These are phyloP conservation scores for Vitis cinerea DNA, from an alignment of 164 flowering plant species.

Conservation along the genomic window DNA sequence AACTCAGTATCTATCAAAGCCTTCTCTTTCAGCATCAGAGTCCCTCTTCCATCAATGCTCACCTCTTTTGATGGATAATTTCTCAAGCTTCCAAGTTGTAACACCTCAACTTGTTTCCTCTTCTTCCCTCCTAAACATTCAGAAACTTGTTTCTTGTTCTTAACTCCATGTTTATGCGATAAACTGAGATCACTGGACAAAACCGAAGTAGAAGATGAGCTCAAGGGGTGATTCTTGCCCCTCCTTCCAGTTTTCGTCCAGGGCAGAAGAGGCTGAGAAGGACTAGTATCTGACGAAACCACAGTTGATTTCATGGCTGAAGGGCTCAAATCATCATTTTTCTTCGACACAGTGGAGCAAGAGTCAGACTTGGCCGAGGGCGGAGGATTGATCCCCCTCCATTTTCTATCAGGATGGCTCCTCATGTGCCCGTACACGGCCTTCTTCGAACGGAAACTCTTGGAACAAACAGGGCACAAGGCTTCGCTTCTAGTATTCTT, in stretches of 20 bases:
- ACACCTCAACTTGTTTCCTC: too few relatives aligned
- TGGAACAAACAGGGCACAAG: too few relatives aligned
- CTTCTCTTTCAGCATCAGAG: too few relatives aligned
- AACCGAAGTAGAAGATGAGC: too few relatives aligned
- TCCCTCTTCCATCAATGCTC: background rate
- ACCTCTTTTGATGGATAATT: too few relatives aligned
- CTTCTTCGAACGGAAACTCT: background rate
- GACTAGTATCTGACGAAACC: background rate
- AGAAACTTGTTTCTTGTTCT: background rate
- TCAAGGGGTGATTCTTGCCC: background rate
- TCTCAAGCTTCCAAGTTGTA: too few relatives aligned
- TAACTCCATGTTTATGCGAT: too few relatives aligned
- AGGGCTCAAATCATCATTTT: background rate
- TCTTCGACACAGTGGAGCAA: background rate
- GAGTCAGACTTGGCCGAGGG: background rate
- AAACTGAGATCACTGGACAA: too few relatives aligned
- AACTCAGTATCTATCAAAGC: too few relatives aligned
- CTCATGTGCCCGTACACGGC: conserved; percentile 13
- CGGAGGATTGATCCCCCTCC: conserved; percentile 4
- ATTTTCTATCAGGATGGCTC: conserved; percentile 12
- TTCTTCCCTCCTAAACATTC: too few relatives aligned
- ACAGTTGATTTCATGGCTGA: background rate
- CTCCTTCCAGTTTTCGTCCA: background rate
- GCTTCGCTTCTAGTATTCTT: too few relatives aligned
- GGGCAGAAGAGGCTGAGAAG: background rate